A percentile compares a stretch with the other conserved stretches of the same genome.
phyloP scores from a whole-genome alignment of 805 yeast genomes.

The Candida koratica region DNA sequence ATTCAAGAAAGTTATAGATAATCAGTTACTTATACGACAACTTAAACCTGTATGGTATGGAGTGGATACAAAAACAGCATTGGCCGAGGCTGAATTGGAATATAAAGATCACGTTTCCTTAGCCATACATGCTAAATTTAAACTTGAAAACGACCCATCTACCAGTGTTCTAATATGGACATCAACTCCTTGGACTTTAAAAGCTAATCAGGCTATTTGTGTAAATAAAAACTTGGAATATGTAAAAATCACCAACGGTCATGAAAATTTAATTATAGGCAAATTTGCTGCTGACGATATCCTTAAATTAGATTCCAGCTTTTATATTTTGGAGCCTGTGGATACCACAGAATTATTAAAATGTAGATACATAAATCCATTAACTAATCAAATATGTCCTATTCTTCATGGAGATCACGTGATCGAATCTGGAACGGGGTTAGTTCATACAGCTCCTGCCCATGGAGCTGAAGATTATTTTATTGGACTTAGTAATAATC shows the following conservation, averaged over 20 bases:
- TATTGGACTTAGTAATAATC: conserved; percentile 54
- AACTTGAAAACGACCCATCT: conserved; percentile 24
- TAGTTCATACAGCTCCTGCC: conserved; percentile 97
- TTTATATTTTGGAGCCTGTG: conserved; percentile 1
- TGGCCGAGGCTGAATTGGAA: conserved; percentile 95
- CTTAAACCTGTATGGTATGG: conserved; percentile 98
- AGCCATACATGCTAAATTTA: conserved; percentile 68
- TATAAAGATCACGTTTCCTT: conserved; percentile 68
- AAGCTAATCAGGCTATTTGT: conserved; percentile 81
- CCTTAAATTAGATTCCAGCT: conserved; percentile 18
- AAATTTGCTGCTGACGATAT: conserved; percentile 42
- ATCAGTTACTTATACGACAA: conserved; percentile 73
- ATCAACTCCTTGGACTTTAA: conserved; percentile 97
- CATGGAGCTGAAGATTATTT: conserved; percentile 94
- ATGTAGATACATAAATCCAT: conserved; percentile 41
- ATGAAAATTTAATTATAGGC: conserved; percentile 57
- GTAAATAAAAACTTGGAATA: conserved; percentile 59
- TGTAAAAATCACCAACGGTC: conserved; percentile 37
- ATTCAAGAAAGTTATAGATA: conserved; percentile 60
- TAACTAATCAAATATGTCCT: conserved; percentile 43
- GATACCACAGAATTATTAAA: conserved; percentile 4
- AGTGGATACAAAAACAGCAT: conserved; percentile 85
- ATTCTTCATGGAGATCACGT: conserved; percentile 80
- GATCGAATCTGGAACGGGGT: conserved; percentile 80
- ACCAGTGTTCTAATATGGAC: conserved; percentile 72